Evolutionary conservation across 306 rosid genomes (phyloP).

Genomic region (Prunus padus): DNA sequence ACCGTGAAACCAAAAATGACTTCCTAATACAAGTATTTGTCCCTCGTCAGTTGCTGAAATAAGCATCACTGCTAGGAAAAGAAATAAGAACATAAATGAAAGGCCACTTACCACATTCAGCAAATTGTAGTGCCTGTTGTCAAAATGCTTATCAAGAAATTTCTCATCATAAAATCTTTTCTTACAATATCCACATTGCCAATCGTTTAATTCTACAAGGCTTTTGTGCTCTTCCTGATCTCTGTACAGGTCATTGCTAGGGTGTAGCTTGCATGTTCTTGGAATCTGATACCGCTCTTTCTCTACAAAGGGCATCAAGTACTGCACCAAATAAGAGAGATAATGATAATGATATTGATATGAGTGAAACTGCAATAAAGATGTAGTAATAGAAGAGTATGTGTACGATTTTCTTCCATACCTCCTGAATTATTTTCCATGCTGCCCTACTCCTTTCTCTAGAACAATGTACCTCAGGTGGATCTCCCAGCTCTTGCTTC

Average conservation of each 20-base stretch:
- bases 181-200: conserved; percentile 95
- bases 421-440: conserved; percentile 72
- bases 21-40: neutral
- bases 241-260: conserved; percentile 70
- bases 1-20: neutral
- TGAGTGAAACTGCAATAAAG: neutral
- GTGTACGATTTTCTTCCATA: conserved; percentile 13
- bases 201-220: conserved; percentile 61
- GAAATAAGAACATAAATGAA: neutral
- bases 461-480: conserved; percentile 72
- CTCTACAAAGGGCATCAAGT: conserved; percentile 81
- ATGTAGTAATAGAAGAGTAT: neutral
- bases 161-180: conserved; percentile 84
- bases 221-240: conserved; percentile 91
- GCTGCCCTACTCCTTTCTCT: conserved; percentile 87
- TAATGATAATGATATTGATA: conserved; percentile 6
- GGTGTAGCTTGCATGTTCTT: conserved; percentile 67
- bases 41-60: neutral
- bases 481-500: conserved; percentile 42
- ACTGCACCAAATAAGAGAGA: conserved; percentile 48
- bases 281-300: conserved; percentile 61
- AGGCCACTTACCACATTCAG: conserved; percentile 51
- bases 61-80: conserved; percentile 6
- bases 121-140: conserved; percentile 66
- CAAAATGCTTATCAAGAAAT: conserved; percentile 71